Conservation (phyloP, 495 filamentous ascomycete species). For the Trichoderma virens region DNA sequence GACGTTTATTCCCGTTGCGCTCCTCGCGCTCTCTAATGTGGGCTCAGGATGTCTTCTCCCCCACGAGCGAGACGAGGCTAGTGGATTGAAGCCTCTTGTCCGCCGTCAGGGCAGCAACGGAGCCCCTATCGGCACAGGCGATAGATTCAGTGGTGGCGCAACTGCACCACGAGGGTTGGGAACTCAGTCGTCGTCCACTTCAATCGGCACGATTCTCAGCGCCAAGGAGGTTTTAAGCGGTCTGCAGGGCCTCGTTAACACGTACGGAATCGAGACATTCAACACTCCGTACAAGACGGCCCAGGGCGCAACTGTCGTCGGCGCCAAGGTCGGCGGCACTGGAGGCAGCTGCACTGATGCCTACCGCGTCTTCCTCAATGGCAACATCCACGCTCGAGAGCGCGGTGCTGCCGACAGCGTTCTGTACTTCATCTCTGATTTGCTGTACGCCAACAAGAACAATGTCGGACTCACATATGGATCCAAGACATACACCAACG, state of each 20-base stretch:
- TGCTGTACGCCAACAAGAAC: conserved; percentile 29
- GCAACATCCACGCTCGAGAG: conserved; percentile 28
- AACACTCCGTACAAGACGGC: not conserved
- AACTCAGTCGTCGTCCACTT: not conserved
- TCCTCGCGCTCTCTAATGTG: not conserved
- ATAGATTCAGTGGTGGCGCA: not conserved
- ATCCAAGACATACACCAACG: conserved; percentile 28
- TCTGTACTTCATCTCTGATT: conserved; percentile 30
- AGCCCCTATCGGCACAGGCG: not conserved
- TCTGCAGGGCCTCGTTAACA: not conserved
- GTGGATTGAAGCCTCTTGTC: not conserved
- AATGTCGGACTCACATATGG: conserved; percentile 32
- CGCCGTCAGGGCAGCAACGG: not conserved
- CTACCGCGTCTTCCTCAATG: not conserved
- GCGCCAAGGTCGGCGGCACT: not conserved
- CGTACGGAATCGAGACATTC: not conserved
- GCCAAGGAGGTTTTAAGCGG: not conserved
- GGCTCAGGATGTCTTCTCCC: not conserved
- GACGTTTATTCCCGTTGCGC: not conserved
- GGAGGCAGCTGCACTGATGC: not conserved
- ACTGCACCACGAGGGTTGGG: not conserved
- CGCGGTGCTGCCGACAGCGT: conserved; percentile 28
- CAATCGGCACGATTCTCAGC: not conserved
- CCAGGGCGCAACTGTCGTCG: not conserved
- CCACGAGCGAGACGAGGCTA: not conserved